Conservation (phyloP, 352 stramenopile species). For the Globisporangium recalcitrans region DNA sequence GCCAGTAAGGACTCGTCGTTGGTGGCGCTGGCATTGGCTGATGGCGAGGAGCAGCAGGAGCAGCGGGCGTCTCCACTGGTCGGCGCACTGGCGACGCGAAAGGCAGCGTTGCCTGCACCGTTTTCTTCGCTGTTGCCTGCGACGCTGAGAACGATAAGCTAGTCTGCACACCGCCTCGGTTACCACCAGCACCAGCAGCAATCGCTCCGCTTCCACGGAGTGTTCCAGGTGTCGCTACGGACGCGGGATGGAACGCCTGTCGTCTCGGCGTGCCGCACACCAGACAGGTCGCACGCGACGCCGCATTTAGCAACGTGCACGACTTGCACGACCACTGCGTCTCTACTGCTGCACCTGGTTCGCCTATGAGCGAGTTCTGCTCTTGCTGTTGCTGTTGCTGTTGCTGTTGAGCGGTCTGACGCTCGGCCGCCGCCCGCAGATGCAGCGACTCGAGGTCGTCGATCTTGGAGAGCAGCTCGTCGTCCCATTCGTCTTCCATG, state of each 20-base stretch:
- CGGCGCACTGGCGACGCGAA: constrained; percentile 27
- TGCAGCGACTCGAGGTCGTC: constrained; percentile 52
- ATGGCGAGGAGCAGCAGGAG: background rate
- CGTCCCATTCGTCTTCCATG: constrained; percentile 79
- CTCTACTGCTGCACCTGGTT: too few relatives aligned
- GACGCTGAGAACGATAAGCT: background rate
- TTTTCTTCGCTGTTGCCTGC: constrained; percentile 27
- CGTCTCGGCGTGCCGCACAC: constrained; percentile 52
- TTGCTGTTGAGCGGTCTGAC: constrained; percentile 4
- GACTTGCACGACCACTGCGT: constrained; percentile 42
- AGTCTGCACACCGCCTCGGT: background rate
- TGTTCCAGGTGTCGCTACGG: background rate
- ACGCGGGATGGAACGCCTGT: constrained; percentile 19
- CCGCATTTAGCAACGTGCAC: constrained; percentile 60
- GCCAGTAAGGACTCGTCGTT: background rate
- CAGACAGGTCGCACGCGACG: constrained; percentile 26
- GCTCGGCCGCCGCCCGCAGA: constrained; percentile 17
- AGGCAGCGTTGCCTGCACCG: constrained; percentile 58
- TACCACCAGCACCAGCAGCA: background rate
- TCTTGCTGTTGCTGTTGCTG: constrained; percentile 4
- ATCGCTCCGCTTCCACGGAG: background rate
- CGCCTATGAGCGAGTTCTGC: too few relatives aligned
- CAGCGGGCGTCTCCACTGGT: background rate
- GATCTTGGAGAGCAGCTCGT: constrained; percentile 68
- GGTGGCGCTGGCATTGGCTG: constrained; percentile 15